Percentiles rank a stretch among this genome's conserved stretches.
phyloP scores from a whole-genome alignment of 2,329 filamentous ascomycete species.

The Fusarium equiseti region DNA sequence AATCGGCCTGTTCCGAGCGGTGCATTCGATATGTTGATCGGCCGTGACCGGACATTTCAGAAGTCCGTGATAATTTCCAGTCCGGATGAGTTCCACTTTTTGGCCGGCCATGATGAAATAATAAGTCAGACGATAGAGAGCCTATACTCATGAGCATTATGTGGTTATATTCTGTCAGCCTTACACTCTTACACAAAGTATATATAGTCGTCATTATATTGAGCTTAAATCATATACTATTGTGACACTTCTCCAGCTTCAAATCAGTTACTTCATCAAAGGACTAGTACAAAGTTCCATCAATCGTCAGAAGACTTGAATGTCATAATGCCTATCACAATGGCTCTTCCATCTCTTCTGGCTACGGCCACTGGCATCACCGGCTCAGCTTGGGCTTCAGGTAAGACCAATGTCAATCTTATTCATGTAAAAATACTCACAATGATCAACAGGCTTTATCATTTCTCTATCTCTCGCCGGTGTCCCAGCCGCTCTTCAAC shows the following conservation, averaged over 20 bases:
- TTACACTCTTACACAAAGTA: background rate
- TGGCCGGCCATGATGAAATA: background rate
- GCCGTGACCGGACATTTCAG: conserved; percentile 36
- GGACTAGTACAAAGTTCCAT: background rate
- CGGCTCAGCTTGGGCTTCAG: conserved; percentile 55
- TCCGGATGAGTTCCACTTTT: conserved; percentile 35
- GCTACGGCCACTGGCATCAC: conserved; percentile 55
- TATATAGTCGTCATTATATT: conserved; percentile 4
- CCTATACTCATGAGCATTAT: fast-evolving
- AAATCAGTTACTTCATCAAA: background rate
- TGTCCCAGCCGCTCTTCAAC: conserved; percentile 48
- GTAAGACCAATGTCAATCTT: conserved; percentile 33
- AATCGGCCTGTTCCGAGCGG: conserved; percentile 21
- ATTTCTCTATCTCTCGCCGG: conserved; percentile 53
- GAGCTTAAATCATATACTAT: background rate
- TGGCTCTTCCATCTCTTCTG: conserved; percentile 49
- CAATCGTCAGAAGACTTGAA: background rate
- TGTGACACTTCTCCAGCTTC: background rate
- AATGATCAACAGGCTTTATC: conserved; percentile 50
- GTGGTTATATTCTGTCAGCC: background rate
- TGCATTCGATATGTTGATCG: conserved; percentile 8
- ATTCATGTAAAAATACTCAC: background rate
- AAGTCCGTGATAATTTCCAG: conserved; percentile 41
- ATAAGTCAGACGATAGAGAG: background rate
- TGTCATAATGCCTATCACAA: conserved; percentile 29